Percentiles rank a stretch among this genome's conserved stretches.
Conservation (phyloP, 2,329 filamentous ascomycete species). For the Clonostachys solani region DNA sequence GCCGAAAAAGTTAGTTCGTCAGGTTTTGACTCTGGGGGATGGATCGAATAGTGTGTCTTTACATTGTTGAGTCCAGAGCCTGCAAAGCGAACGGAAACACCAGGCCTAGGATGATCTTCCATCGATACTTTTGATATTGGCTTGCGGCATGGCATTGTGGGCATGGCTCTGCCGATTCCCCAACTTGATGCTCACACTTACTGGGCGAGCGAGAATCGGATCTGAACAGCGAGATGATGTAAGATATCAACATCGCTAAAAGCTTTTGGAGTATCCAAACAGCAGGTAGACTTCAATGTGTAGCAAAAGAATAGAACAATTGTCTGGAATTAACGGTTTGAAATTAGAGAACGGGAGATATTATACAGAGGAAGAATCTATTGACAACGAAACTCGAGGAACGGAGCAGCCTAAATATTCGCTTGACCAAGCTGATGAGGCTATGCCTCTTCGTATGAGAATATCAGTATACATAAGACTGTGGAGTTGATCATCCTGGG, state of each 20-base stretch:
- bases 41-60: constrained; percentile 2
- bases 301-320: too few species aligned
- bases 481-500: background rate
- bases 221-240: background rate
- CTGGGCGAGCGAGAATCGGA: background rate
- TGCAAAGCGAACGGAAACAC: constrained; percentile 57
- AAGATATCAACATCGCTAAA: background rate
- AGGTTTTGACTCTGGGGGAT: background rate
- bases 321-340: too few species aligned
- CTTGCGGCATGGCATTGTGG: constrained; percentile 24
- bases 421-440: background rate
- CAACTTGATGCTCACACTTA: constrained; percentile 13
- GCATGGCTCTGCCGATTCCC: constrained; percentile 12
- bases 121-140: constrained; percentile 38
- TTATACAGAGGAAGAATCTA: too few species aligned
- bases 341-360: too few species aligned
- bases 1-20: constrained; percentile 2
- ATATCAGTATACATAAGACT: background rate
- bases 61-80: constrained; percentile 61
- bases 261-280: background rate
- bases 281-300: too few species aligned
- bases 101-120: constrained; percentile 55
- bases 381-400: too few species aligned
- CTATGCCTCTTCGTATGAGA: background rate
- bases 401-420: background rate